Evolutionary conservation across 2,329 filamentous ascomycete species (phyloP).

Genomic region (Penicillium brasilianum): DNA sequence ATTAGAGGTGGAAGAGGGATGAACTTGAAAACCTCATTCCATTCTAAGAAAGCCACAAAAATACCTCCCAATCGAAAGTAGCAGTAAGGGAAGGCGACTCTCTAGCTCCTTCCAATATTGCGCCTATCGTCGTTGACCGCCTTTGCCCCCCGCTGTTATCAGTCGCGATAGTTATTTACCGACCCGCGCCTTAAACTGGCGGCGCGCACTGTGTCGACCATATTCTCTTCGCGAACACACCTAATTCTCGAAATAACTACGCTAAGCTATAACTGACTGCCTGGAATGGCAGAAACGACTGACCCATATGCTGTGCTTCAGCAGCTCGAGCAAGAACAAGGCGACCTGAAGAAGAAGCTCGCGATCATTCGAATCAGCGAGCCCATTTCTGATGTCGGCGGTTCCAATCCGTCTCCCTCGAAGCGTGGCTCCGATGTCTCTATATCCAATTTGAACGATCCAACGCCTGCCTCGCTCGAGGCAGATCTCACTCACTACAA

Average conservation of each 20-base stretch:
- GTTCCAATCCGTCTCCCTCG: constrained; percentile 37
- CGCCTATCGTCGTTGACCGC: constrained; percentile 8
- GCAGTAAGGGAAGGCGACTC: neutral
- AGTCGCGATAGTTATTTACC: neutral
- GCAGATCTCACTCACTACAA: constrained; percentile 89
- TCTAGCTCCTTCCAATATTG: neutral
- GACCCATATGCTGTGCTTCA: constrained; percentile 55
- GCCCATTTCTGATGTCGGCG: constrained; percentile 61
- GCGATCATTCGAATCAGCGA: constrained; percentile 79
- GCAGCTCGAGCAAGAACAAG: constrained; percentile 42
- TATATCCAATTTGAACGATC: constrained; percentile 69
- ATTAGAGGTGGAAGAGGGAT: neutral
- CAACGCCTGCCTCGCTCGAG: constrained; percentile 76
- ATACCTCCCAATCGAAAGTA: neutral
- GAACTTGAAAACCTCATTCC: neutral
- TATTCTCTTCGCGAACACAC: neutral
- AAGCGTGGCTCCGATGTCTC: constrained; percentile 76
- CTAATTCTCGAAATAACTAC: neutral
- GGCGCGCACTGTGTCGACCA: neutral
- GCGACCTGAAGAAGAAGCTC: constrained; percentile 58
- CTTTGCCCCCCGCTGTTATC: constrained; percentile 10
- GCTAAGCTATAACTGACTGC: too few relatives aligned
- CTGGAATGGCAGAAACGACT: neutral
- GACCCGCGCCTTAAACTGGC: neutral
- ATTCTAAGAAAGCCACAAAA: too few relatives aligned